phyloP scores from a whole-genome alignment of 371 early-diverging fungal species.

The Massospora cicadina region DNA sequence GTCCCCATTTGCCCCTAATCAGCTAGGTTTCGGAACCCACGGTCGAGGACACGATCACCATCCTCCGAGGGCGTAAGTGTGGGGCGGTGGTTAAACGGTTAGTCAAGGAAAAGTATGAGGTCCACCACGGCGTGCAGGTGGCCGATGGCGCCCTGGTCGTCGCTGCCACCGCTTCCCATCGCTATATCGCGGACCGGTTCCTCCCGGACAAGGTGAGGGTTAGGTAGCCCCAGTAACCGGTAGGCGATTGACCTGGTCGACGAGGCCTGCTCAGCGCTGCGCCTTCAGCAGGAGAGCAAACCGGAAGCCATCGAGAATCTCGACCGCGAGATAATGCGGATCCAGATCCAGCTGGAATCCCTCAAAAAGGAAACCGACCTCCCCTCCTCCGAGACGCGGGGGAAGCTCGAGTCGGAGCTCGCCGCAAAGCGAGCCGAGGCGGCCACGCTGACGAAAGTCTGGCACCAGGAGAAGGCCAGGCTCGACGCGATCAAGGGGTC shows the following conservation, averaged over 20 bases:
- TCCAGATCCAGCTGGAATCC: slow-evolving; percentile 55
- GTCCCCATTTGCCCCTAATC: slow-evolving; percentile 15
- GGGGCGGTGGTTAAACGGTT: neutral
- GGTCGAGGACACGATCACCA: slow-evolving; percentile 70
- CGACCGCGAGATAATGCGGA: slow-evolving; percentile 52
- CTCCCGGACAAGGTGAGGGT: slow-evolving; percentile 32
- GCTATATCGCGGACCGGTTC: slow-evolving; percentile 59
- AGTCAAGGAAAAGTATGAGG: slow-evolving; percentile 66
- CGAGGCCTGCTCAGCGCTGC: slow-evolving; percentile 66
- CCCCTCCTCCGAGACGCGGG: slow-evolving; percentile 46
- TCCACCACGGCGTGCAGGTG: slow-evolving; percentile 74
- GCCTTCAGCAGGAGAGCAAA: slow-evolving; percentile 68
- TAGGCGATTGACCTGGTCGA: slow-evolving; percentile 80
- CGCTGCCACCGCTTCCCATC: slow-evolving; percentile 57
- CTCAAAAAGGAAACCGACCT: slow-evolving; percentile 54
- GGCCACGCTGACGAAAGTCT: slow-evolving; percentile 34
- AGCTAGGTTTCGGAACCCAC: slow-evolving; percentile 27
- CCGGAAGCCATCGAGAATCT: slow-evolving; percentile 55
- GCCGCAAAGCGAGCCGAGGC: slow-evolving; percentile 41
- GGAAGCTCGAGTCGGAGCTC: slow-evolving; percentile 41
- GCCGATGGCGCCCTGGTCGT: slow-evolving; percentile 63
- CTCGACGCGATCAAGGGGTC: slow-evolving; percentile 48
- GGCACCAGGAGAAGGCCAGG: slow-evolving; percentile 49
- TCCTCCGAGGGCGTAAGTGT: slow-evolving; percentile 24
- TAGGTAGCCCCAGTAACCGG: slow-evolving; percentile 21